phyloP scores from a whole-genome alignment of 768 basidiomycete genomes.

The Ramaria sp. region DNA sequence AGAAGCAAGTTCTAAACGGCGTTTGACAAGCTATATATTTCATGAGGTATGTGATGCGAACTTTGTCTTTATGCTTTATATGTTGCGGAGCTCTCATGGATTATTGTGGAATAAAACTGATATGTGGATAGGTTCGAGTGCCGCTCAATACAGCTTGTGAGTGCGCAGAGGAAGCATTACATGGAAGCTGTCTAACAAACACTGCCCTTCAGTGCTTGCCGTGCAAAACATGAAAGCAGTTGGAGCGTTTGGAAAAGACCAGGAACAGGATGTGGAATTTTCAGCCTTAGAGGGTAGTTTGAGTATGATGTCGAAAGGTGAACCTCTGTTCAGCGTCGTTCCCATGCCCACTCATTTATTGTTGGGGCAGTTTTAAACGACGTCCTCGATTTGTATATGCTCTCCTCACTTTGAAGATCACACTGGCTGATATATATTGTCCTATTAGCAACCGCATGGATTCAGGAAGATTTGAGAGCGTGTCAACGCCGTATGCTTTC shows the following conservation, averaged over 20 bases:
- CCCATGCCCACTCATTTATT: background rate
- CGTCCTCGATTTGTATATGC: conserved; percentile 22
- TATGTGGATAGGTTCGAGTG: conserved; percentile 26
- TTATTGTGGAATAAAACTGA: too few species aligned
- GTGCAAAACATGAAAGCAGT: conserved; percentile 34
- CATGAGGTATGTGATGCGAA: conserved; percentile 24
- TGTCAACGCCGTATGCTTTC: conserved; percentile 33
- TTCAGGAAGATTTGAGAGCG: conserved; percentile 29
- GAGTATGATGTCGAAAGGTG: conserved; percentile 29
- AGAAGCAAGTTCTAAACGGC: conserved; percentile 26
- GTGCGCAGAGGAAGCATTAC: background rate
- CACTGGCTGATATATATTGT: background rate
- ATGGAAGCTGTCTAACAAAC: background rate
- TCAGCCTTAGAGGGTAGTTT: conserved; percentile 28
- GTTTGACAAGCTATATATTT: conserved; percentile 39
- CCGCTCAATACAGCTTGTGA: conserved; percentile 37
- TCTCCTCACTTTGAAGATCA: background rate
- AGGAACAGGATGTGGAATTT: conserved; percentile 32
- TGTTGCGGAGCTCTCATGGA: too few species aligned
- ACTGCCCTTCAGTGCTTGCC: conserved; percentile 21
- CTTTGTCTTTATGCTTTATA: background rate
- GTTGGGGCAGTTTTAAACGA: conserved; percentile 25
- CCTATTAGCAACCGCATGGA: conserved; percentile 26
- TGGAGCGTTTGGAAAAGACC: conserved; percentile 23
- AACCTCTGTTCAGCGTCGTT: background rate